Evolutionary conservation across 805 yeast genomes (phyloP), one percentile per base, ranked within the genome.

Genomic region (Schizosaccharomyces octosporus): DNA sequence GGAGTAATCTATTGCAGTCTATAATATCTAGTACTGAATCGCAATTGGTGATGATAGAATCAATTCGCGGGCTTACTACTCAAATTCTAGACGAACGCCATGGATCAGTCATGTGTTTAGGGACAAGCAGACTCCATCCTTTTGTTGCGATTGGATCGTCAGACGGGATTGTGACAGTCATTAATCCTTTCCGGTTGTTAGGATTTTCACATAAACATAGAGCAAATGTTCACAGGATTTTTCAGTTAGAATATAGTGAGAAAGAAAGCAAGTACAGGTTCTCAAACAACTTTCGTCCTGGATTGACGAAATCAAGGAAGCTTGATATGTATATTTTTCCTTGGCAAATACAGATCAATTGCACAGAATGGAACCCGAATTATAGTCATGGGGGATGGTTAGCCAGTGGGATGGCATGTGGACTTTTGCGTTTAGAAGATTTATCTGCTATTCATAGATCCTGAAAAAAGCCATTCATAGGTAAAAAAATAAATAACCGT

Each of bases 331-430:
- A 41, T 36, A 21, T 21, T 11, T 36, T n/a, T 32, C 48, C 48
- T 17, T 57, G 60, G 48, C 43, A 41, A 41, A 17, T 36, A 24
- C 48, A 57, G 36, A 36, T 57, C 17, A 41, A 36, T 24, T 29
- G 36, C 5, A 21, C 19, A 11, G 60, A 19, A 41, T 57, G 60
- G 60, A 36, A 41, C n/a, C 24, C 45, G 11, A 57, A 32, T 24
- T 19, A 29, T 5, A 27, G 42, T 19, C 31, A 41, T 57, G 60
- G 43, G 7, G 60, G 60, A 9, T 57, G 60, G 60, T 13, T 57
- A 29, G 60, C 60, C 13, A 41, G 43, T 57, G 60, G 60, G 13
- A 31, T 57, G 60, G 48, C 48, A 19, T 57, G 60, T 36, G 60
- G 60, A 11, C 27, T 57, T 24, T 41, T 57, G 27, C 43, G 60